These are phyloP conservation scores for Massariosphaeria phaeospora DNA, from an alignment of 495 filamentous ascomycete species.

Conservation along the genomic window DNA sequence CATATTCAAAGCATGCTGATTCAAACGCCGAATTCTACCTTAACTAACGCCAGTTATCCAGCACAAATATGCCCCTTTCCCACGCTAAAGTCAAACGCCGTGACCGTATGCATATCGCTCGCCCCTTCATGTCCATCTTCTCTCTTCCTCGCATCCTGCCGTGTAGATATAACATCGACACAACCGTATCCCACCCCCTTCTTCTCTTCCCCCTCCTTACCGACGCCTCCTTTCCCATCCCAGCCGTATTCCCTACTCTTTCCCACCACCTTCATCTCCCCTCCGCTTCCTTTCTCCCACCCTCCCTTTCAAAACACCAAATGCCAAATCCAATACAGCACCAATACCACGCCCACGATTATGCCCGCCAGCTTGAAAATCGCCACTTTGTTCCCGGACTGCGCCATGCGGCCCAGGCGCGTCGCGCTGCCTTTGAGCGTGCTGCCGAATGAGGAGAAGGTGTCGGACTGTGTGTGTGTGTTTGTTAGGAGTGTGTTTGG, in stretches of 20 bases:
- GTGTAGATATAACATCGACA: too few species aligned
- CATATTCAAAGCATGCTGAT: too few species aligned
- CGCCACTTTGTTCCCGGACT: conserved; percentile 81
- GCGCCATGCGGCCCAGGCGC: conserved; percentile 88
- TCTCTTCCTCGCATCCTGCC: too few species aligned
- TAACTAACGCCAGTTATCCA: too few species aligned
- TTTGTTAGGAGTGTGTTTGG: neutral
- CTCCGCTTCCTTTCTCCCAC: neutral
- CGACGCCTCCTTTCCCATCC: neutral
- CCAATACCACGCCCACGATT: conserved; percentile 64
- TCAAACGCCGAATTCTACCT: too few species aligned
- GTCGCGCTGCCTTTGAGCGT: conserved; percentile 78
- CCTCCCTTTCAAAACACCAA: conserved; percentile 25
- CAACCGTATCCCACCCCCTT: too few species aligned
- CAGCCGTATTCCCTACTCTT: neutral
- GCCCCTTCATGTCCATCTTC: too few species aligned
- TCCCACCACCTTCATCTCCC: too few species aligned
- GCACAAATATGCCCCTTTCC: too few species aligned
- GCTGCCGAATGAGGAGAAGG: conserved; percentile 60
- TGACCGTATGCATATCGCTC: too few species aligned
- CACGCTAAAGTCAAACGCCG: too few species aligned
- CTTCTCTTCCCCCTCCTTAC: neutral
- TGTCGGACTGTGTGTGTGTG: conserved; percentile 48
- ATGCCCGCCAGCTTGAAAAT: conserved; percentile 86
- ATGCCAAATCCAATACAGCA: conserved; percentile 59